Percentiles rank a stretch among this genome's conserved stretches.
phyloP scores from a whole-genome alignment of 73 alveolate species.

The Paramecium sonneborni region DNA sequence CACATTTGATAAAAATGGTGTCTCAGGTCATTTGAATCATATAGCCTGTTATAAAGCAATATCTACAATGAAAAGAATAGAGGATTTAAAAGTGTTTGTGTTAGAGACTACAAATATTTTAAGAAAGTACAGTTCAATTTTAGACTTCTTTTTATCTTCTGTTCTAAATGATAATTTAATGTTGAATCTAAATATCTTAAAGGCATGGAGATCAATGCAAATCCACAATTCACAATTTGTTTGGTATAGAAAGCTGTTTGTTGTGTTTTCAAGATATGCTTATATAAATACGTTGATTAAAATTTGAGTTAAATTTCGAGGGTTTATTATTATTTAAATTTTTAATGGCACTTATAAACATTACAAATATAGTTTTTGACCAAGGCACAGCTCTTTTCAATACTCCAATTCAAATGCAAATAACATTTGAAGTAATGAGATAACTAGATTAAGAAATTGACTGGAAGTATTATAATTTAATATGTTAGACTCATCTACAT shows the following conservation, averaged over 20 bases:
- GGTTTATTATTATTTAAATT: background rate
- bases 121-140: constrained; percentile 81
- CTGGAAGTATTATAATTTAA: constrained; percentile 75
- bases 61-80: background rate
- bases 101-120: constrained; percentile 75
- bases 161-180: constrained; percentile 62
- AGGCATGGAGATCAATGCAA: constrained; percentile 83
- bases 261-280: constrained; percentile 86
- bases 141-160: constrained; percentile 71
- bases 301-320: constrained; percentile 45
- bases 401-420: constrained; percentile 85
- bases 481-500: constrained; percentile 82
- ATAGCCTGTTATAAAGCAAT: constrained; percentile 79
- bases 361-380: constrained; percentile 86
- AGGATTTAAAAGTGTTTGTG: constrained; percentile 59
- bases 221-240: constrained; percentile 92
- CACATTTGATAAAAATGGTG: constrained; percentile 94
- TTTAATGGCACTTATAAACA: constrained; percentile 91
- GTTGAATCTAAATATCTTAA: constrained; percentile 49
- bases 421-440: constrained; percentile 85
- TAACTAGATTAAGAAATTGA: constrained; percentile 76
- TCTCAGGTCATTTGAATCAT: constrained; percentile 95
- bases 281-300: constrained; percentile 58
- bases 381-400: constrained; percentile 83
- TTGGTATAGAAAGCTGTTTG: constrained; percentile 90